Evolutionary conservation across 2,329 filamentous ascomycete genomes (phyloP), one percentile per base, ranked within the genome.

Genomic region (Aspergillus viridinutans): DNA sequence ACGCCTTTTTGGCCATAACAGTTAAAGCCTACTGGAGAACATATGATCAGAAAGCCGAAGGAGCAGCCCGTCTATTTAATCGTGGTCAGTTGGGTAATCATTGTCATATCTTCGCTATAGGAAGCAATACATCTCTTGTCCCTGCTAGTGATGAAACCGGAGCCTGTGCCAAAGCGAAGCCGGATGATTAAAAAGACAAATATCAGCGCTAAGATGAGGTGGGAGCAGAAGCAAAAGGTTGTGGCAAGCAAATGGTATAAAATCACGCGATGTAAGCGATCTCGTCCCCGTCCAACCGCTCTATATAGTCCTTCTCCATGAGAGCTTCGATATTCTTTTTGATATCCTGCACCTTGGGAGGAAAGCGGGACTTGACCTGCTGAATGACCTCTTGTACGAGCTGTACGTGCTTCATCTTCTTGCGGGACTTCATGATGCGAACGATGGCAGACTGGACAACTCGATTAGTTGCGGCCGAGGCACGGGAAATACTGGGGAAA

Each of bases 251-350:
- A 38, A 38, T 38, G 25, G 50, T 45, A 45, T 45, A 45, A 48
- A 45, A 60, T 83, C 84, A 97, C 67, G 93, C 93, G 63, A 97
- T 86, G 75, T 97, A 97, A 56, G 93, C 91, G 59, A 99, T 83
- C 72, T 97, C 92, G 70, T 97, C 94, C 54, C 90, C 92, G 50
- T 97, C 94, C 57, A 97, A 79, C 56, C 94, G 90, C 81, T 99
- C 94, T 50, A 99, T 85, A 70, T 99, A 99, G 75, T 99, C 94
- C 81, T 99, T 99, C 81, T 99, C 94, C 63, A 99, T 87, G 43
- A 99, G 83, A 63, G 96, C 96, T 76, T 99, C 94, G 73, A 99
- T 97, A 76, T 94, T 97, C 80, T 97, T 99, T 82, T 99, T 99
- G 84, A 99, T 99, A 67, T 99, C 94, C 17, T 85, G 82, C 29